Conservation (phyloP, 2,329 filamentous ascomycete genomes). For the Venturia effusa region DNA sequence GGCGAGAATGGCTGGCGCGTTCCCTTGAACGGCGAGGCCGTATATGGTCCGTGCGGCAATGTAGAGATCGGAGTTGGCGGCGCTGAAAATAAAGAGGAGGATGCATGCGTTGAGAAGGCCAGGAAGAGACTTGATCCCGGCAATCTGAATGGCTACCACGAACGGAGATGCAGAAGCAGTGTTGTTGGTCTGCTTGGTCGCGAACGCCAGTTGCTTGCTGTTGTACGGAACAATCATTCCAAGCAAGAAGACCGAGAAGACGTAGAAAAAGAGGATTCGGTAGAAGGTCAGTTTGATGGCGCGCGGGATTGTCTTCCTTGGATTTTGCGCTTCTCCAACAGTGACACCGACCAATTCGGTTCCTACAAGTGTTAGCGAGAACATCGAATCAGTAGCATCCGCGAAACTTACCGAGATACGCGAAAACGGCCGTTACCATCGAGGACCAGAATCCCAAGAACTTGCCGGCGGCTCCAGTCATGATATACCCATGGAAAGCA, state of each 20-base stretch:
- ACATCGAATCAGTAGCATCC: not conserved
- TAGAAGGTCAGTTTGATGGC: conserved; percentile 74
- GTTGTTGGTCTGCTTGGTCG: conserved; percentile 37
- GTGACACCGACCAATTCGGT: conserved; percentile 68
- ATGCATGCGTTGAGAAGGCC: conserved; percentile 66
- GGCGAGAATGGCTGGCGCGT: conserved; percentile 62
- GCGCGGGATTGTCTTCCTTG: conserved; percentile 62
- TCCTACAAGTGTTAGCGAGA: conserved; percentile 11
- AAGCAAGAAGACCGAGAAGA: conserved; percentile 60
- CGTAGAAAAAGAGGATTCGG: conserved; percentile 74
- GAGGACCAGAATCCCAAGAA: conserved; percentile 50
- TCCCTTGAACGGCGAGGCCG: conserved; percentile 59
- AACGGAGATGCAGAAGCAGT: conserved; percentile 59
- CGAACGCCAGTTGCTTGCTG: conserved; percentile 47
- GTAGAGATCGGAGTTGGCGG: conserved; percentile 69
- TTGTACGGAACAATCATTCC: conserved; percentile 71
- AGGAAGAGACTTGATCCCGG: conserved; percentile 51
- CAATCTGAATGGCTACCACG: conserved; percentile 58
- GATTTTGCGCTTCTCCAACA: conserved; percentile 70
- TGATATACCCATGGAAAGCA: conserved; percentile 32
- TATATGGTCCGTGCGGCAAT: conserved; percentile 63
- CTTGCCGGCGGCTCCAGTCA: conserved; percentile 23
- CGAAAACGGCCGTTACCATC: conserved; percentile 67
- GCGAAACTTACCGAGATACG: conserved; percentile 52
- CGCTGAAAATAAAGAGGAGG: conserved; percentile 64